Percentiles rank a stretch among this genome's conserved stretches.
These are phyloP conservation scores for Margaritispora aquatica DNA, from an alignment of 495 filamentous ascomycete species.

Conservation along the genomic window DNA sequence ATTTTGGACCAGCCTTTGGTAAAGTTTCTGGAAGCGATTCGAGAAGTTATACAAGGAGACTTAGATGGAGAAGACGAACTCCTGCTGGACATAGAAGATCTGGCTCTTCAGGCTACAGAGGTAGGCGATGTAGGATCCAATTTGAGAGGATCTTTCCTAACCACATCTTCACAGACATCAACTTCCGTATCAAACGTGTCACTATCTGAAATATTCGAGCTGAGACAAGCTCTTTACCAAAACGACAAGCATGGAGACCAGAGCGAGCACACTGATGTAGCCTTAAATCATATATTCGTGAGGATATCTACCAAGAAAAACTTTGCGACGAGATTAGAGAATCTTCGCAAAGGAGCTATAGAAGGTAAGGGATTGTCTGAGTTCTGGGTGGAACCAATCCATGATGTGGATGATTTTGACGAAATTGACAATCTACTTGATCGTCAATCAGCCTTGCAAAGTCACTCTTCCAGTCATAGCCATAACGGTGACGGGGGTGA, in stretches of 20 bases:
- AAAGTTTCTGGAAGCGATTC: slow-evolving; percentile 57
- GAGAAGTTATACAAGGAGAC: slow-evolving; percentile 60
- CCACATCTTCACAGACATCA: slow-evolving; percentile 30
- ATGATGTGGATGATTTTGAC: slow-evolving; percentile 15
- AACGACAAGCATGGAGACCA: slow-evolving; percentile 54
- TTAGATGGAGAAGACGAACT: slow-evolving; percentile 63
- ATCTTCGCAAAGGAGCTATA: slow-evolving; percentile 37
- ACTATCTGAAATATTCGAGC: slow-evolving; percentile 50
- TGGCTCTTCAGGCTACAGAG: slow-evolving; percentile 68
- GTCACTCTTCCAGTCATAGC: not conserved
- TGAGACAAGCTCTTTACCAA: slow-evolving; percentile 49
- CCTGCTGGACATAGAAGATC: slow-evolving; percentile 56
- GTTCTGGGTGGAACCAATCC: slow-evolving; percentile 24
- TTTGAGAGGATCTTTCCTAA: slow-evolving; percentile 19
- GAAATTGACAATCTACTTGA: not conserved
- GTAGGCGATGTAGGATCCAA: slow-evolving; percentile 35
- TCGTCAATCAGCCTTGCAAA: not conserved
- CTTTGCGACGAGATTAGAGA: slow-evolving; percentile 40
- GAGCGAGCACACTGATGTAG: not conserved
- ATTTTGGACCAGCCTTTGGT: slow-evolving; percentile 50
- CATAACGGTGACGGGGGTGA: not conserved
- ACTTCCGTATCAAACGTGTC: slow-evolving; percentile 27
- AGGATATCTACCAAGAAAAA: slow-evolving; percentile 44
- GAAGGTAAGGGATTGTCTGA: slow-evolving; percentile 53
- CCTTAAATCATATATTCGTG: slow-evolving; percentile 44